Evolutionary conservation across 805 yeast genomes (phyloP).

Genomic region (Teunomyces kruisii): DNA sequence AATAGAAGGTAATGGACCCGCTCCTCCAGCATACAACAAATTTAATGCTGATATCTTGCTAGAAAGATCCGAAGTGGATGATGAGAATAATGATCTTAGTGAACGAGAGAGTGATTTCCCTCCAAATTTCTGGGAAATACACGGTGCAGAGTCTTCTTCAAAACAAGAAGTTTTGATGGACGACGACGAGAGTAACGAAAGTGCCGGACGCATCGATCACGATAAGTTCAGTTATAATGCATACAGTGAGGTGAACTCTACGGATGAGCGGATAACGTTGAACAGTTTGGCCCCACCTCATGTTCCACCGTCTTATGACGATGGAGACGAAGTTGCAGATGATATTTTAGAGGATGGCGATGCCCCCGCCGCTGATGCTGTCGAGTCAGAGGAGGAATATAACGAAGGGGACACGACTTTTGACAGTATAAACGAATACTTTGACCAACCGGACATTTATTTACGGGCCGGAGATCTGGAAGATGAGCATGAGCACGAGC

Average conservation of each 20-base stretch:
- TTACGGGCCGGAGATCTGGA: not conserved
- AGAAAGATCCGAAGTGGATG: slow-evolving; percentile 60
- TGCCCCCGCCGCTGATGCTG: not conserved
- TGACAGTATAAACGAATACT: slow-evolving; percentile 5
- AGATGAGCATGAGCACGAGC: not conserved
- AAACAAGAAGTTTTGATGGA: slow-evolving; percentile 4
- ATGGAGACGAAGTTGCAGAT: not conserved
- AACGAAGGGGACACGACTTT: slow-evolving; percentile 11
- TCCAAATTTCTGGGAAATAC: slow-evolving; percentile 53
- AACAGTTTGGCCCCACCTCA: slow-evolving; percentile 34
- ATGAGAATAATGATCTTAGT: slow-evolving; percentile 35
- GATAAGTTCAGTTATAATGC: slow-evolving; percentile 40
- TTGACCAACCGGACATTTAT: not conserved
- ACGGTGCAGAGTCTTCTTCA: slow-evolving; percentile 12
- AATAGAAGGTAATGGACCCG: slow-evolving; percentile 79
- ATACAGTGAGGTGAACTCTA: slow-evolving; percentile 37
- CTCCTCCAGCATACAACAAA: slow-evolving; percentile 90
- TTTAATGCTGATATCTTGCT: slow-evolving; percentile 75
- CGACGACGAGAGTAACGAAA: slow-evolving; percentile 11
- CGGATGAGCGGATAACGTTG: slow-evolving; percentile 43
- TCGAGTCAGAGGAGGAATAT: slow-evolving; percentile 6
- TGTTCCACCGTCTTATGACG: slow-evolving; percentile 39
- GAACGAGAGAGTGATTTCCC: slow-evolving; percentile 52
- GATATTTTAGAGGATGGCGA: not conserved
- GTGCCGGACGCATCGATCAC: slow-evolving; percentile 11